A percentile compares a stretch with the other conserved stretches of the same genome.
These are phyloP conservation scores for Lachnellula occidentalis DNA, from an alignment of 2,329 filamentous ascomycete genomes.

Conservation along the genomic window DNA sequence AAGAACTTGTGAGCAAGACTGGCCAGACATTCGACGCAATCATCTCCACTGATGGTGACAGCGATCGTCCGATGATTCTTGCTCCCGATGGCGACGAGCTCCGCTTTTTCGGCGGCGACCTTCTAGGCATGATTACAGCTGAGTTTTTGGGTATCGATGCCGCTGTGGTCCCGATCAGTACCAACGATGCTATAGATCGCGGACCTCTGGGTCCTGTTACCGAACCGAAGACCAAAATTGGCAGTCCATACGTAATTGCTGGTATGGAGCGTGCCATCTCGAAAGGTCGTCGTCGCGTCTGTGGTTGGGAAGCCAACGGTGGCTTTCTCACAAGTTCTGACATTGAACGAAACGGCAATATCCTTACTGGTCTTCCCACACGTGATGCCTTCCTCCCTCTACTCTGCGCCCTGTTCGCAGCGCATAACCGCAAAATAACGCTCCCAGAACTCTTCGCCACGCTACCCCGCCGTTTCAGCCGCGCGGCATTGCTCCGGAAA, in stretches of 20 bases:
- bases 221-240: slow-evolving; percentile 32
- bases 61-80: slow-evolving; percentile 31
- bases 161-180: slow-evolving; percentile 32
- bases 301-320: slow-evolving; percentile 33
- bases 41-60: slow-evolving; percentile 32
- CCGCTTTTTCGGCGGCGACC: slow-evolving; percentile 32
- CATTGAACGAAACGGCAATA: slow-evolving; percentile 26
- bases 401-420: slow-evolving; percentile 29
- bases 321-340: slow-evolving; percentile 32
- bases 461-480: slow-evolving; percentile 29
- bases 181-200: slow-evolving; percentile 32
- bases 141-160: slow-evolving; percentile 29
- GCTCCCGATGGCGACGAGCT: slow-evolving; percentile 27
- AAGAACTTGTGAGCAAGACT: slow-evolving; percentile 23
- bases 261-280: slow-evolving; percentile 30
- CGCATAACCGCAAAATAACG: slow-evolving; percentile 22
- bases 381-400: slow-evolving; percentile 31
- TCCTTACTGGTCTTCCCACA: slow-evolving; percentile 29
- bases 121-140: slow-evolving; percentile 31
- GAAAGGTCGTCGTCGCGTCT: slow-evolving; percentile 27
- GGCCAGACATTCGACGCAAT: slow-evolving; percentile 29
- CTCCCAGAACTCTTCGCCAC: slow-evolving; percentile 28
- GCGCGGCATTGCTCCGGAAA: slow-evolving; percentile 29
- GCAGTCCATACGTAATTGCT: slow-evolving; percentile 32
- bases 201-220: slow-evolving; percentile 25